Conservation (phyloP, 305 asterid species). For the Fraxinus dipetala region DNA sequence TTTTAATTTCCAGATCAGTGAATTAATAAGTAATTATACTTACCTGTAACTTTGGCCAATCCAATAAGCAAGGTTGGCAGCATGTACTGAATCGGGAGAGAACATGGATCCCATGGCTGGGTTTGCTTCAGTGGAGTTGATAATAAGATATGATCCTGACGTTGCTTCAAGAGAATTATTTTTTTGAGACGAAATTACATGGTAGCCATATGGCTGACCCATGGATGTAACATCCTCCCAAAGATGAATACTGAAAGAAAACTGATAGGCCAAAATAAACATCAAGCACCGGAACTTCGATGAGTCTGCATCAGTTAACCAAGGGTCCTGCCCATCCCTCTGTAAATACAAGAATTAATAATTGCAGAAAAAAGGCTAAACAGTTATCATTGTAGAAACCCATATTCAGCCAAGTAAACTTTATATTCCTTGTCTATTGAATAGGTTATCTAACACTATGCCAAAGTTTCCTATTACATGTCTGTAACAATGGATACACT, state of each 20-base stretch:
- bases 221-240: conserved; percentile 30
- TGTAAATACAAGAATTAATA: conserved; percentile 5
- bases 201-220: conserved; percentile 31
- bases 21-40: conserved; percentile 10
- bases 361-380: not conserved
- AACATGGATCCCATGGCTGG: conserved; percentile 17
- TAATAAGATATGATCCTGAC: not conserved
- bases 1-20: not conserved
- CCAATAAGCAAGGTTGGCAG: conserved; percentile 27
- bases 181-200: conserved; percentile 31
- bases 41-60: conserved; percentile 46
- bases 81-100: conserved; percentile 17
- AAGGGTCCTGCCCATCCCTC: conserved; percentile 22
- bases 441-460: not conserved
- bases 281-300: conserved; percentile 7
- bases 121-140: conserved; percentile 16
- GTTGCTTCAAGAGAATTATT: conserved; percentile 17
- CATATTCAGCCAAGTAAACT: not conserved
- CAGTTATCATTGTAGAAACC: not conserved
- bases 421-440: not conserved
- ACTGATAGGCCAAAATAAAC: conserved; percentile 37
- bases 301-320: conserved; percentile 2
- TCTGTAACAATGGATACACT: not conserved
- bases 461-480: not conserved
- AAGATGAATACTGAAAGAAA: conserved; percentile 36